Evolutionary conservation across 2,329 filamentous ascomycete genomes (phyloP).

Genomic region (Aspergillus carbonarius): DNA sequence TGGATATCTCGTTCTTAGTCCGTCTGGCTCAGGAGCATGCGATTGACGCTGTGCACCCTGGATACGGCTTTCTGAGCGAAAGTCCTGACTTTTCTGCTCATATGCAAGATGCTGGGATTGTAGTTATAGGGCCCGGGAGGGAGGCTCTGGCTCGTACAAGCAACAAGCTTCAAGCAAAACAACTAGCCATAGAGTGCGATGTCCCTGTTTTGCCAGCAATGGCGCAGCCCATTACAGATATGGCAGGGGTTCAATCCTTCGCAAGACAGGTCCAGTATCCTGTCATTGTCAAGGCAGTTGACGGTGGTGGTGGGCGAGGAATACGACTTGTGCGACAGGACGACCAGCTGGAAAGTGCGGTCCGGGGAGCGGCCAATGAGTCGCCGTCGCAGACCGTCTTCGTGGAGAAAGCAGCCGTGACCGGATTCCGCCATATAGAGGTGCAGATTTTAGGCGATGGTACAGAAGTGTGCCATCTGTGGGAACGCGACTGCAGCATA

Average conservation of each 20-base stretch:
- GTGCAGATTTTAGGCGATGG: conserved; percentile 62
- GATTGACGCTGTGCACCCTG: conserved; percentile 59
- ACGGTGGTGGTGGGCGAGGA: conserved; percentile 61
- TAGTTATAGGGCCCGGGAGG: conserved; percentile 56
- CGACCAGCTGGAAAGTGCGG: conserved; percentile 46
- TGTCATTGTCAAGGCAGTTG: conserved; percentile 64
- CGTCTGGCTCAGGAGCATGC: conserved; percentile 48
- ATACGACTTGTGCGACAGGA: conserved; percentile 54
- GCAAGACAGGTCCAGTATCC: conserved; percentile 57
- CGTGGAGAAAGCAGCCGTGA: conserved; percentile 61
- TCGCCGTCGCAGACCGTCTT: conserved; percentile 60
- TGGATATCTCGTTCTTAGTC: conserved; percentile 52
- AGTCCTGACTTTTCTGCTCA: conserved; percentile 51
- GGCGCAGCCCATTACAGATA: conserved; percentile 42
- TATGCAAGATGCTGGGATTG: conserved; percentile 49
- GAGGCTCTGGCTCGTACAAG: conserved; percentile 59
- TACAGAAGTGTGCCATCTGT: conserved; percentile 54
- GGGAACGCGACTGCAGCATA: conserved; percentile 62
- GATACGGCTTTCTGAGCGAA: conserved; percentile 64
- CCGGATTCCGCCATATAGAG: conserved; percentile 62
- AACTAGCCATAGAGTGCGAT: conserved; percentile 51
- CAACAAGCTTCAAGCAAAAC: conserved; percentile 56
- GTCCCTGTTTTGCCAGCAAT: conserved; percentile 56
- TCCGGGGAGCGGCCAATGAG: conserved; percentile 56
- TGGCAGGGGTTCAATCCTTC: conserved; percentile 53